phyloP scores from a whole-genome alignment of 306 rosid genomes.

The Trifolium dubium region DNA sequence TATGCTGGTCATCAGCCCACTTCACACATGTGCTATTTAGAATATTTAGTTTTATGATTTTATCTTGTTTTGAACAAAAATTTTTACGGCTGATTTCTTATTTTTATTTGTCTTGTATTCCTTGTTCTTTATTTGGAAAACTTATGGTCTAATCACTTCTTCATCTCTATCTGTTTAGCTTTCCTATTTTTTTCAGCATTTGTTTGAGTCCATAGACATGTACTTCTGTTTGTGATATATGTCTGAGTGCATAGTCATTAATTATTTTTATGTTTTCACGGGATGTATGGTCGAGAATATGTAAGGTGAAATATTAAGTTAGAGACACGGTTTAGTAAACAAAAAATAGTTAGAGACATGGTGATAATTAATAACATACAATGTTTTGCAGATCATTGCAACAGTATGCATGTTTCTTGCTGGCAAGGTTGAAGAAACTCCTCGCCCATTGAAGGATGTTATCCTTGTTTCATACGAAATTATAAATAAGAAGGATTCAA shows the following conservation, averaged over 20 bases:
- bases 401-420: constrained; percentile 99
- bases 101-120: constrained; percentile 18
- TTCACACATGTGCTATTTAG: constrained; percentile 7
- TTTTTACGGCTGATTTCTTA: constrained; percentile 1
- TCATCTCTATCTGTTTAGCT: neutral
- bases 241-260: neutral
- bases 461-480: constrained; percentile 93
- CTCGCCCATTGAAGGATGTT: constrained; percentile 94
- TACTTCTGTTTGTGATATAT: neutral
- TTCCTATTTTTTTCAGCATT: neutral
- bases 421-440: constrained; percentile 99
- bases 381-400: constrained; percentile 84
- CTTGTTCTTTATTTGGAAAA: constrained; percentile 7
- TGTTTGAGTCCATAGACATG: constrained; percentile 12
- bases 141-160: constrained; percentile 5
- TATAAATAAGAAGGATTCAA: constrained; percentile 88
- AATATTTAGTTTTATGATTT: neutral
- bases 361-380: constrained; percentile 38
- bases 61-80: neutral
- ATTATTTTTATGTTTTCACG: constrained; percentile 11
- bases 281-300: neutral
- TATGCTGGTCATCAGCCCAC: constrained; percentile 17
- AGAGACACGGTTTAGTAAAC: neutral
- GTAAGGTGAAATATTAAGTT: constrained; percentile 24
- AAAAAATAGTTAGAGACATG: neutral